These are phyloP conservation scores for Aquilaria agallochum DNA, from an alignment of 441 rosid genomes.

Conservation along the genomic window DNA sequence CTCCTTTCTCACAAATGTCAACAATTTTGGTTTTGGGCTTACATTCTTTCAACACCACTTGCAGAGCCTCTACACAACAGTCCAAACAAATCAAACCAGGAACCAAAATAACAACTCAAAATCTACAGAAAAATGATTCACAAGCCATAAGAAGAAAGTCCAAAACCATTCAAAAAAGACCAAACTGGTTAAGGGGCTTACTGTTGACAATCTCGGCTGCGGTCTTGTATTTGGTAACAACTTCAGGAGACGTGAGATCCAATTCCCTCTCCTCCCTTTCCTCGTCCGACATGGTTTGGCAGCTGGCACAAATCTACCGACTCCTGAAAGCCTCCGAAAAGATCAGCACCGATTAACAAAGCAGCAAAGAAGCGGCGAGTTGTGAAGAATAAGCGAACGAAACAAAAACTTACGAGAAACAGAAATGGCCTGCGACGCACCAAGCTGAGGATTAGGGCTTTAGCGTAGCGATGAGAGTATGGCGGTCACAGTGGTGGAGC, in stretches of 20 bases:
- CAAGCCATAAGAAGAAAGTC: neutral
- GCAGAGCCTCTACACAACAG: slow-evolving; percentile 65
- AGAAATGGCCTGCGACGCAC: too few species aligned
- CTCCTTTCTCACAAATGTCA: slow-evolving; percentile 84
- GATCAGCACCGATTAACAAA: neutral
- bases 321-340: neutral
- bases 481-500: too few species aligned
- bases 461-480: too few species aligned
- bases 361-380: too few species aligned
- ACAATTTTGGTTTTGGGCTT: slow-evolving; percentile 79
- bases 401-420: too few species aligned
- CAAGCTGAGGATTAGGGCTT: too few species aligned
- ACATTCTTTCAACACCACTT: slow-evolving; percentile 65
- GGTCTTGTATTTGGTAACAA: slow-evolving; percentile 85
- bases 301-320: slow-evolving; percentile 4
- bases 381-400: too few species aligned
- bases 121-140: neutral
- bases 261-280: slow-evolving; percentile 92
- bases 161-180: neutral
- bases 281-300: slow-evolving; percentile 75
- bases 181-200: slow-evolving; percentile 20
- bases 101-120: neutral
- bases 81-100: neutral
- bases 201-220: slow-evolving; percentile 93
- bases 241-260: slow-evolving; percentile 82